Percentiles rank a stretch among this genome's conserved stretches.
These are phyloP conservation scores for Lepiota brunneoincarnata DNA, from an alignment of 768 basidiomycete genomes.

Conservation along the genomic window DNA sequence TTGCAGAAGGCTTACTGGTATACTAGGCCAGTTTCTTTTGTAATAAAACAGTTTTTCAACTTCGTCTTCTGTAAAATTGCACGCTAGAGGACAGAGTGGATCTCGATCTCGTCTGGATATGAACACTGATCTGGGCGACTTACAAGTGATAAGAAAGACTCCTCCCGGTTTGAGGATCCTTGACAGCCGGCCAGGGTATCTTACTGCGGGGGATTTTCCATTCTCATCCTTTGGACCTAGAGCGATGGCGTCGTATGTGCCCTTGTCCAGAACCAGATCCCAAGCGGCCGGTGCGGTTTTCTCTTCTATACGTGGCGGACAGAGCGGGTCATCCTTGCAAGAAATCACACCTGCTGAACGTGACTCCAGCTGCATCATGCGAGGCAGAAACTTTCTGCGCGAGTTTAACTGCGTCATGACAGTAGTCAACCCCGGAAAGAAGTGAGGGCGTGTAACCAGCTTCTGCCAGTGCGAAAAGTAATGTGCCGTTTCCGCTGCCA, in stretches of 20 bases:
- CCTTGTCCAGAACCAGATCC: conserved; percentile 83
- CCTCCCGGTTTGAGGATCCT: conserved; percentile 63
- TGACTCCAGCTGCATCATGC: conserved; percentile 40
- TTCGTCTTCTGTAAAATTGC: conserved; percentile 87
- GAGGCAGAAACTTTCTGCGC: conserved; percentile 52
- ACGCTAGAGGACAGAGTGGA: conserved; percentile 40
- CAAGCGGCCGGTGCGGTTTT: conserved; percentile 36
- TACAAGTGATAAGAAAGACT: conserved; percentile 78
- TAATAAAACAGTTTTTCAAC: conserved; percentile 51
- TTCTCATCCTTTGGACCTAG: conserved; percentile 56
- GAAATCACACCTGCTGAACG: conserved; percentile 65
- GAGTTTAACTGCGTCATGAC: conserved; percentile 64
- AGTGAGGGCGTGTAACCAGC: conserved; percentile 54
- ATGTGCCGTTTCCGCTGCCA: conserved; percentile 77
- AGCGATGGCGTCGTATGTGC: conserved; percentile 87
- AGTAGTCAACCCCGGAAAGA: conserved; percentile 76
- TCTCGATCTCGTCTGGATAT: background rate
- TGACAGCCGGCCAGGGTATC: conserved; percentile 58
- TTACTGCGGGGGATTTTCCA: conserved; percentile 50
- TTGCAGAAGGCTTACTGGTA: conserved; percentile 55
- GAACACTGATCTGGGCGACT: conserved; percentile 19
- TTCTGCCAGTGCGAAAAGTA: conserved; percentile 69
- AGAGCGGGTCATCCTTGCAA: conserved; percentile 49
- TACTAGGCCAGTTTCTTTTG: conserved; percentile 42
- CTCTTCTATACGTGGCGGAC: conserved; percentile 21